phyloP scores from a whole-genome alignment of 106 monocot species.

The Vanilla planifolia region DNA sequence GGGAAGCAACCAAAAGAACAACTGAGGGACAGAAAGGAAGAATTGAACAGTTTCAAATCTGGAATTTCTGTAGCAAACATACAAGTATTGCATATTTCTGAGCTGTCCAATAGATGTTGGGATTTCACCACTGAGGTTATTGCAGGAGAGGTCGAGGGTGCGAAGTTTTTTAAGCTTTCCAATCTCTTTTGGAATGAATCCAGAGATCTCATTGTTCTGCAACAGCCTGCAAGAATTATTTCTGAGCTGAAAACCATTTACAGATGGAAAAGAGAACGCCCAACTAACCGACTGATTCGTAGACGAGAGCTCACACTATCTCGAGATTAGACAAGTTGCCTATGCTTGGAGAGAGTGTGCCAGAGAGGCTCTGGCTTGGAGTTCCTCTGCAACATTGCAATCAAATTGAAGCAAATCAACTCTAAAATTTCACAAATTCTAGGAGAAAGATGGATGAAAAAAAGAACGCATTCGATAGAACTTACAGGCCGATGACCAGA shows the following conservation, averaged over 20 bases:
- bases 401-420: not conserved
- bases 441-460: not conserved
- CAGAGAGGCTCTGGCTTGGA: conserved; percentile 46
- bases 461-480: not conserved
- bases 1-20: no score
- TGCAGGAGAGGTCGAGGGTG: conserved; percentile 37
- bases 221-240: conserved; percentile 14
- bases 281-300: not conserved
- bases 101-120: conserved; percentile 17
- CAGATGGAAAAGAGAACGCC: not conserved
- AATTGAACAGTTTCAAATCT: not conserved
- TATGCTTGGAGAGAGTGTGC: conserved; percentile 40
- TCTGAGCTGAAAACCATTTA: not conserved
- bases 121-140: conserved; percentile 22
- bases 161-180: conserved; percentile 25
- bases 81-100: conserved; percentile 33
- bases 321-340: conserved; percentile 51
- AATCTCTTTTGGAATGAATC: conserved; percentile 27
- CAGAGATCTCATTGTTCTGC: conserved; percentile 45
- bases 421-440: not conserved
- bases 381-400: conserved; percentile 23
- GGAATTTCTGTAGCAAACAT: conserved; percentile 2
- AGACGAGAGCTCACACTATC: conserved; percentile 21
- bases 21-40: not conserved
- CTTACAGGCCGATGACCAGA: conserved; percentile 44